phyloP scores from a whole-genome alignment of 2,329 filamentous ascomycete genomes.

The Westerdykella sp. region DNA sequence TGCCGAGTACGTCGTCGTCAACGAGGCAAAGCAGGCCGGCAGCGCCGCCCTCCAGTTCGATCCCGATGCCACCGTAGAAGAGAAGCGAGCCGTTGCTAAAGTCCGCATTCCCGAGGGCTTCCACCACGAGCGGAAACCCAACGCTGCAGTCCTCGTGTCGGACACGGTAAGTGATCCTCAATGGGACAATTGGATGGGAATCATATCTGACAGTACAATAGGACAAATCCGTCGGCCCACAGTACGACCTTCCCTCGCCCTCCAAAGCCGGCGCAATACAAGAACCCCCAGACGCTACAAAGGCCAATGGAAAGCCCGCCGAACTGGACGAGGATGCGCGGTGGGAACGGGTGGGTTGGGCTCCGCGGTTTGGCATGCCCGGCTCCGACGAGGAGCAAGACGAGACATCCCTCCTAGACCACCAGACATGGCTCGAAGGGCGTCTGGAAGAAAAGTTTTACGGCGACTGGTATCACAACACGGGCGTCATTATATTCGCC shows the following conservation, averaged over 20 bases:
- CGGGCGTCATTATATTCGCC: slow-evolving; percentile 87
- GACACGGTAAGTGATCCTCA: slow-evolving; percentile 53
- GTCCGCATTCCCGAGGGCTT: slow-evolving; percentile 60
- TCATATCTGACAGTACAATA: slow-evolving; percentile 16
- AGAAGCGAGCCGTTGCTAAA: slow-evolving; percentile 75
- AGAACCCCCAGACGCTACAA: slow-evolving; percentile 40
- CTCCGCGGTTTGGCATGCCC: slow-evolving; percentile 66
- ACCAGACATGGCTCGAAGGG: slow-evolving; percentile 79
- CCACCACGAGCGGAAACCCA: slow-evolving; percentile 54
- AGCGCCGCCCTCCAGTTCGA: slow-evolving; percentile 79
- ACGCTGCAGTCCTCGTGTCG: slow-evolving; percentile 66
- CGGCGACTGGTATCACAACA: slow-evolving; percentile 98
- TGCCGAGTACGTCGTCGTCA: slow-evolving; percentile 66
- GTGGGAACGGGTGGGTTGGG: slow-evolving; percentile 68
- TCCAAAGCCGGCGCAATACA: slow-evolving; percentile 63
- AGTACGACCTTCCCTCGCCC: slow-evolving; percentile 72
- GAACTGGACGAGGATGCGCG: slow-evolving; percentile 50
- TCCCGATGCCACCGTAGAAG: slow-evolving; percentile 71
- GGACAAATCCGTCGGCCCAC: slow-evolving; percentile 61
- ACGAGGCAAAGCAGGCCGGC: slow-evolving; percentile 73
- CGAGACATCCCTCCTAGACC: slow-evolving; percentile 68
- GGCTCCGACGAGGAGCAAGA: slow-evolving; percentile 45
- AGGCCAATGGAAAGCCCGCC: slow-evolving; percentile 48
- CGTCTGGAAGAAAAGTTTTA: slow-evolving; percentile 84
- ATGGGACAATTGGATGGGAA: background rate